A percentile compares a stretch with the other conserved stretches of the same genome.
These are phyloP conservation scores for Cytospora chrysosperma DNA, from an alignment of 2,329 filamentous ascomycete species.

Conservation along the genomic window DNA sequence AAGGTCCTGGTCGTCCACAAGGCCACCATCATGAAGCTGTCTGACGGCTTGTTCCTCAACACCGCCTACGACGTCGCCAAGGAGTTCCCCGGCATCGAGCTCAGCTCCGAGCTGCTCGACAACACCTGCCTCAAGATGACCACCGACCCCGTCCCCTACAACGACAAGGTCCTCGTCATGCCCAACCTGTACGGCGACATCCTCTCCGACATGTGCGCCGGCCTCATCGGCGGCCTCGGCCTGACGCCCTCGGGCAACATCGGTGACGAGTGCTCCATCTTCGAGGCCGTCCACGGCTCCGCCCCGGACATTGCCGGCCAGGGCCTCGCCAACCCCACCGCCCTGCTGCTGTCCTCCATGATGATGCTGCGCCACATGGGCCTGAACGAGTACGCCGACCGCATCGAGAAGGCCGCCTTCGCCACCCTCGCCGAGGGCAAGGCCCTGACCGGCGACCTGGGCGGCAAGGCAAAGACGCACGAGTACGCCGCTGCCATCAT, in stretches of 20 bases:
- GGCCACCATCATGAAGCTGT: conserved; percentile 99
- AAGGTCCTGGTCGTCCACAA: conserved; percentile 99
- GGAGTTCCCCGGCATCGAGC: conserved; percentile 94
- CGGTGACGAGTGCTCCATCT: conserved; percentile 98
- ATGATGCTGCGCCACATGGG: conserved; percentile 99
- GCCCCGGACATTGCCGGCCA: conserved; percentile 96
- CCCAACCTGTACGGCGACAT: conserved; percentile 99
- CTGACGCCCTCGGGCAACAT: conserved; percentile 98
- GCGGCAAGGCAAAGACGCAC: conserved; percentile 92
- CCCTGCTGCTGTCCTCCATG: conserved; percentile 90
- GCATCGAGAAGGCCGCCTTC: conserved; percentile 94
- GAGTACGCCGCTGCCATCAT: conserved; percentile 96
- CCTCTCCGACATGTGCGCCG: conserved; percentile 98
- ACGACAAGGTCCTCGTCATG: conserved; percentile 98
- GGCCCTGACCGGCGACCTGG: conserved; percentile 91
- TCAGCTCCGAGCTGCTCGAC: conserved; percentile 96
- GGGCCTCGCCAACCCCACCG: conserved; percentile 94
- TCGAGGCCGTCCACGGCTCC: conserved; percentile 98
- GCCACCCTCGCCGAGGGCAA: conserved; percentile 95
- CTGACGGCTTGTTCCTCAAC: conserved; percentile 94
- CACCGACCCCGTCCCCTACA: conserved; percentile 93
- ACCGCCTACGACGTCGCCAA: conserved; percentile 83
- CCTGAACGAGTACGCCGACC: conserved; percentile 76
- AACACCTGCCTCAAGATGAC: conserved; percentile 99
- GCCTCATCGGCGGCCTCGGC: conserved; percentile 95